Percentiles rank a stretch among this genome's conserved stretches.
Conservation (phyloP, 179 eudicot species). For the Beta macrorhiza region DNA sequence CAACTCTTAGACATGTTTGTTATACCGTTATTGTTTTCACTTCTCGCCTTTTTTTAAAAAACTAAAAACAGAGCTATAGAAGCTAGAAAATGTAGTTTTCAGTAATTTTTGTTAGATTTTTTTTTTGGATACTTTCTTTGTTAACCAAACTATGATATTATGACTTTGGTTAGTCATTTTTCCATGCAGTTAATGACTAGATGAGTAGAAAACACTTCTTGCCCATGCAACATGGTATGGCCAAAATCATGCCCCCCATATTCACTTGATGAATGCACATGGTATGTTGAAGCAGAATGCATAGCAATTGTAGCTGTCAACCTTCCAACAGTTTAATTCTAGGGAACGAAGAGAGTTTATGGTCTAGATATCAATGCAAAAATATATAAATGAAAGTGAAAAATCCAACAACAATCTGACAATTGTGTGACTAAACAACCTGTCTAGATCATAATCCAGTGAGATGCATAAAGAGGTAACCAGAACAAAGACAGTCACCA, state of each 20-base stretch:
- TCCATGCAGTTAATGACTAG: neutral
- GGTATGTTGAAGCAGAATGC: constrained; percentile 10
- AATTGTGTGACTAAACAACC: neutral
- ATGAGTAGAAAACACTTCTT: neutral
- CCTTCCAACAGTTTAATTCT: neutral
- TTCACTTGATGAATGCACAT: constrained; percentile 17
- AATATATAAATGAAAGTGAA: neutral
- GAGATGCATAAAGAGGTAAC: neutral
- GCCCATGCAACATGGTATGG: constrained; percentile 23
- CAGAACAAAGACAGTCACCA: constrained; percentile 16
- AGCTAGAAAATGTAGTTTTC: too few species aligned
- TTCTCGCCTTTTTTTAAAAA: too few species aligned
- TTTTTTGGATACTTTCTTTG: neutral
- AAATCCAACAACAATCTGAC: constrained; percentile 8
- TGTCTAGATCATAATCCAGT: neutral
- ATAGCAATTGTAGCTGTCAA: constrained; percentile 18
- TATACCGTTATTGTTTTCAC: too few species aligned
- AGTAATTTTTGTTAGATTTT: neutral
- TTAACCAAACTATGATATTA: neutral
- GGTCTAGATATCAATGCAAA: neutral
- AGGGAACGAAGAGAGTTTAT: neutral
- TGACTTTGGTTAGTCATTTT: neutral
- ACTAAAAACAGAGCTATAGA: too few species aligned
- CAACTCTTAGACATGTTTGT: too few species aligned
- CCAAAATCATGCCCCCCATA: constrained; percentile 10